These are phyloP conservation scores for Exophiala lecanii-corni DNA, from an alignment of 2,329 filamentous ascomycete species.

Conservation along the genomic window DNA sequence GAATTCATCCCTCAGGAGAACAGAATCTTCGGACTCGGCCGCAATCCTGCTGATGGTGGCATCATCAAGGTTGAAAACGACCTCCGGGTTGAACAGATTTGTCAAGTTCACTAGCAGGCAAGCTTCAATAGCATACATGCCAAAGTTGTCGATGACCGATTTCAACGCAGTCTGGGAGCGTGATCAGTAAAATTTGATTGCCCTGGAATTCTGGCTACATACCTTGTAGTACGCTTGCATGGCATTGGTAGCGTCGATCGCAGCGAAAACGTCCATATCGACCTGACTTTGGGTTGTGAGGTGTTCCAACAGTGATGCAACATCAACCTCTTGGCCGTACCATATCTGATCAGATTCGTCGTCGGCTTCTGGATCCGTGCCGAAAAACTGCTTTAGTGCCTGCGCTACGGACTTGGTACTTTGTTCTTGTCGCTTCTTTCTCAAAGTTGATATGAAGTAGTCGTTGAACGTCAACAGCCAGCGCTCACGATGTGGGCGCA, in stretches of 20 bases:
- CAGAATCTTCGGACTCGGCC: conserved; percentile 18
- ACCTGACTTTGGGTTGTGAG: conserved; percentile 26
- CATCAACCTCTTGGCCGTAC: not conserved
- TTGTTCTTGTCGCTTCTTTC: conserved; percentile 23
- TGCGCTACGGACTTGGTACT: not conserved
- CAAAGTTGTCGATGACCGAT: conserved; percentile 47
- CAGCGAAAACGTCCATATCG: conserved; percentile 33
- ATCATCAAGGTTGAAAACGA: conserved; percentile 35
- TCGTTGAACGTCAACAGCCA: conserved; percentile 37
- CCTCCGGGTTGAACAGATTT: conserved; percentile 38
- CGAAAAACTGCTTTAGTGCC: conserved; percentile 9
- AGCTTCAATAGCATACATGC: conserved; percentile 47
- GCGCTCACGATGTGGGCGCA: conserved; percentile 41
- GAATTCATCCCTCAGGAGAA: conserved; percentile 20
- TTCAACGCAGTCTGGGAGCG: conserved; percentile 38
- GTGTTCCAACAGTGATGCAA: conserved; percentile 24
- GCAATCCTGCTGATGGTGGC: conserved; percentile 38
- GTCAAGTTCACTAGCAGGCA: conserved; percentile 43
- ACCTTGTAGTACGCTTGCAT: conserved; percentile 45
- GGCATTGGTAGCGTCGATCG: conserved; percentile 41
- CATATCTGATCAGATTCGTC: not conserved
- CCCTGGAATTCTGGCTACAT: not conserved
- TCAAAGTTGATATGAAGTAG: conserved; percentile 34
- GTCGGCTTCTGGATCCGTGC: conserved; percentile 1
- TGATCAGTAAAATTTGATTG: not conserved